A percentile compares a stretch with the other conserved stretches of the same genome.
Evolutionary conservation across 345 rosid species (phyloP).

Genomic region (Raphanus raphanistrum): DNA sequence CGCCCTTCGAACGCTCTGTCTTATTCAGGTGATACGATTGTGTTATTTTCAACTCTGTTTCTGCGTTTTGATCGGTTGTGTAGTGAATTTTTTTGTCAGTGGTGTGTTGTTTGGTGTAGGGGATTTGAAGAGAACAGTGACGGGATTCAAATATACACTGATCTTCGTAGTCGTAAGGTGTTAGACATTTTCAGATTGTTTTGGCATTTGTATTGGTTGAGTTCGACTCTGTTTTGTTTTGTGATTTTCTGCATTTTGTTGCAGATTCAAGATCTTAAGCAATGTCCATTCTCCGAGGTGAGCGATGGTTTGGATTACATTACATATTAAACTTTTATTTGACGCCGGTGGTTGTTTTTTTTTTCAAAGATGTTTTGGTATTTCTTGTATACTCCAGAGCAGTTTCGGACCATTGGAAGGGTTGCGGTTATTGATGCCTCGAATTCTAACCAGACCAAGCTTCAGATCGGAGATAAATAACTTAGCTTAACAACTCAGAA

Average conservation of each 20-base stretch:
- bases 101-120: slow-evolving; percentile 40
- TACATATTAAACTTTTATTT: neutral
- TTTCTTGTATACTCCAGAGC: slow-evolving; percentile 86
- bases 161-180: slow-evolving; percentile 69
- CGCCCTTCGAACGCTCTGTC: slow-evolving; percentile 84
- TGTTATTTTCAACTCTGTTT: neutral
- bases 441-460: slow-evolving; percentile 55
- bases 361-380: slow-evolving; percentile 70
- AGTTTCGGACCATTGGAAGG: slow-evolving; percentile 77
- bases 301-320: neutral
- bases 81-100: neutral
- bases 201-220: neutral
- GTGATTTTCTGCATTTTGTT: neutral
- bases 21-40: slow-evolving; percentile 56
- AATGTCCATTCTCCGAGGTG: neutral
- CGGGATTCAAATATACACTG: slow-evolving; percentile 64
- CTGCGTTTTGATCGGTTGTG: neutral
- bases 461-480: slow-evolving; percentile 48
- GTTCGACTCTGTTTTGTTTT: neutral
- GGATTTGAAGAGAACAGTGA: slow-evolving; percentile 72
- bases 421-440: slow-evolving; percentile 68
- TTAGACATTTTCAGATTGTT: neutral
- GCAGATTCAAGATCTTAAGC: neutral
- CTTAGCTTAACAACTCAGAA: too few relatives aligned
- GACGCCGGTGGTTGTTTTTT: neutral